Conservation (phyloP, 371 early-diverging fungal species). For the Smittium culicis region DNA sequence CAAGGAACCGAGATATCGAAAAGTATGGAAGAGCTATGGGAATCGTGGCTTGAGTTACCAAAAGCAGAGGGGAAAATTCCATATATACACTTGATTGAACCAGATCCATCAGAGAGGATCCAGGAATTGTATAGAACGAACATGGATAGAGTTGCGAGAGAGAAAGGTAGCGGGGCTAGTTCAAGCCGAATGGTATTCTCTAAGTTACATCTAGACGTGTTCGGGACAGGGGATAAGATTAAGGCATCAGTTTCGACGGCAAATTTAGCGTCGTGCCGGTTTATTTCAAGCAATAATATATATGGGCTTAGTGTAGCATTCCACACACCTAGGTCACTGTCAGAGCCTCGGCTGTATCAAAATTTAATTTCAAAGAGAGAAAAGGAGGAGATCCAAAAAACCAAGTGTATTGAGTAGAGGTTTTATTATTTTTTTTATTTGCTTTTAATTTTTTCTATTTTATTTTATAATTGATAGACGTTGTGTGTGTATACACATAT, state of each 20-base stretch:
- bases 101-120: neutral
- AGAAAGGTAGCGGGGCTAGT: no score
- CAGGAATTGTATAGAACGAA: no score
- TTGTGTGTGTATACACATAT: neutral
- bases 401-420: no score
- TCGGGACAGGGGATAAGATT: conserved; percentile 2
- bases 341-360: neutral
- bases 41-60: neutral
- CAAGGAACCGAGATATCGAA: neutral
- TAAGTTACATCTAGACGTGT: conserved; percentile 5
- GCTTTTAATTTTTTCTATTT: neutral
- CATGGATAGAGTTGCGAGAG: no score
- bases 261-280: neutral
- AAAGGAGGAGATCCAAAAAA: neutral
- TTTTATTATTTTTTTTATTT: no score
- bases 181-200: no score
- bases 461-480: neutral
- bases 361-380: neutral
- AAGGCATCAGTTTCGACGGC: conserved; percentile 4
- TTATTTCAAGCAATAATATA: neutral
- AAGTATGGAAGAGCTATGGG: neutral
- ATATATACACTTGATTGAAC: conserved; percentile 1
- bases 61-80: neutral
- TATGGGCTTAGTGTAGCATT: neutral
- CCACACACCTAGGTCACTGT: conserved; percentile 6